Conservation (phyloP, 2,329 filamentous ascomycete species). For the Septoria petroselini region DNA sequence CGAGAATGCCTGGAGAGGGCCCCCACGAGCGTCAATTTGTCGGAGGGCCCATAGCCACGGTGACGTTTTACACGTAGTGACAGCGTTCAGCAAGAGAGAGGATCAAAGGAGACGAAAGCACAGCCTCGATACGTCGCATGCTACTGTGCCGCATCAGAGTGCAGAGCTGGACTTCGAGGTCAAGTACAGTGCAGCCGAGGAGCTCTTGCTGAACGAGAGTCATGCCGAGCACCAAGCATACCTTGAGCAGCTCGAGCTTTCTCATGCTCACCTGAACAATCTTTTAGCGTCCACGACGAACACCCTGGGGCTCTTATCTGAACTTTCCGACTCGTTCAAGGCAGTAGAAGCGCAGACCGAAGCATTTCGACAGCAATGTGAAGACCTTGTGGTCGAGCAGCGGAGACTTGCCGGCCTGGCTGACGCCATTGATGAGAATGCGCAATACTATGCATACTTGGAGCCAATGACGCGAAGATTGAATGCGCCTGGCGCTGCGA, state of each 20-base stretch:
- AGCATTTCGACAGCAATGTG: conserved; percentile 89
- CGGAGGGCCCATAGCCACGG: conserved; percentile 74
- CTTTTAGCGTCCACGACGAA: conserved; percentile 74
- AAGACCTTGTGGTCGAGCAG: conserved; percentile 80
- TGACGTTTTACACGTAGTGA: conserved; percentile 67
- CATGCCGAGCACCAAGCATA: conserved; percentile 86
- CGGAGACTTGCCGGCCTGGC: conserved; percentile 73
- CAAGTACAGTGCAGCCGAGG: conserved; percentile 60
- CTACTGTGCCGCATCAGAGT: conserved; percentile 31
- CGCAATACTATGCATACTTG: conserved; percentile 93
- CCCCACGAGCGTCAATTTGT: conserved; percentile 63
- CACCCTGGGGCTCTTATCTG: conserved; percentile 71
- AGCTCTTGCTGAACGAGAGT: conserved; percentile 72
- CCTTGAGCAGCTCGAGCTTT: conserved; percentile 74
- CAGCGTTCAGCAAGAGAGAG: conserved; percentile 57
- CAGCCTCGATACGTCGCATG: conserved; percentile 24
- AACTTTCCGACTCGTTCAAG: conserved; percentile 80
- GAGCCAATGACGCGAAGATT: conserved; percentile 85
- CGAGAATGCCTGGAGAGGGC: conserved; percentile 50
- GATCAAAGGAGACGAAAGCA: conserved; percentile 42
- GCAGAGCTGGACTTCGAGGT: conserved; percentile 55
- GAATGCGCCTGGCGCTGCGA: conserved; percentile 86
- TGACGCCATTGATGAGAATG: conserved; percentile 78
- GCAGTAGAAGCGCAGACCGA: conserved; percentile 85
- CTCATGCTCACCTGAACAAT: conserved; percentile 75